Evolutionary conservation across 73 alveolate species (phyloP).

Genomic region (Effrenium voratum): DNA sequence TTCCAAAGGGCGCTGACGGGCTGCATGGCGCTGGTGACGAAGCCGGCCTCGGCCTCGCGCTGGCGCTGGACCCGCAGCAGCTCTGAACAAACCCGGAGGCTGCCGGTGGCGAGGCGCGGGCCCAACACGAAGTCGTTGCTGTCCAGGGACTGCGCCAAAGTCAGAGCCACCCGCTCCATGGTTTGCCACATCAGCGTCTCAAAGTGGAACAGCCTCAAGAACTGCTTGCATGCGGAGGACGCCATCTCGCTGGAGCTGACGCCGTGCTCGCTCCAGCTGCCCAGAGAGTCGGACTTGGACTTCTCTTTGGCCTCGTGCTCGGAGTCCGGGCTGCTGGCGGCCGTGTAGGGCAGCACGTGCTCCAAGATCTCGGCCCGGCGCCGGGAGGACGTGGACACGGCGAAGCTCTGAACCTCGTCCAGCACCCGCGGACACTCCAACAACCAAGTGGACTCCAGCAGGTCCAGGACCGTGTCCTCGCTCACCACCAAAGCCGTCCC

Average conservation of each 20-base stretch:
- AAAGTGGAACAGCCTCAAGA: constrained; percentile 43
- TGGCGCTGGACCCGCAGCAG: constrained; percentile 44
- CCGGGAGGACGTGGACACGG: constrained; percentile 22
- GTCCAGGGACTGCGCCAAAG: constrained; percentile 36
- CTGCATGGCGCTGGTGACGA: constrained; percentile 79
- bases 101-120: constrained; percentile 90
- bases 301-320: constrained; percentile 38
- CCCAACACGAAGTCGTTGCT: constrained; percentile 62
- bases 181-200: constrained; percentile 90
- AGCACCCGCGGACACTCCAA: constrained; percentile 87
- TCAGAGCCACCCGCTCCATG: constrained; percentile 55
- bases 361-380: constrained; percentile 74
- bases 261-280: constrained; percentile 75
- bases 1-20: constrained; percentile 92
- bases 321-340: constrained; percentile 91
- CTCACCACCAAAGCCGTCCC: neutral
- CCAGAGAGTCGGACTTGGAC: neutral
- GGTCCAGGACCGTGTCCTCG: constrained; percentile 59
- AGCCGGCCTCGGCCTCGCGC: constrained; percentile 77
- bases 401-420: constrained; percentile 59
- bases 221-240: constrained; percentile 51
- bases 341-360: constrained; percentile 80
- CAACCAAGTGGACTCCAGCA: constrained; percentile 75
- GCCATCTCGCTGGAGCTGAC: neutral
- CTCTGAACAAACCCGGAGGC: constrained; percentile 81